phyloP scores from a whole-genome alignment of 176 grass and related monocot genomes.

The Eleusine indica region DNA sequence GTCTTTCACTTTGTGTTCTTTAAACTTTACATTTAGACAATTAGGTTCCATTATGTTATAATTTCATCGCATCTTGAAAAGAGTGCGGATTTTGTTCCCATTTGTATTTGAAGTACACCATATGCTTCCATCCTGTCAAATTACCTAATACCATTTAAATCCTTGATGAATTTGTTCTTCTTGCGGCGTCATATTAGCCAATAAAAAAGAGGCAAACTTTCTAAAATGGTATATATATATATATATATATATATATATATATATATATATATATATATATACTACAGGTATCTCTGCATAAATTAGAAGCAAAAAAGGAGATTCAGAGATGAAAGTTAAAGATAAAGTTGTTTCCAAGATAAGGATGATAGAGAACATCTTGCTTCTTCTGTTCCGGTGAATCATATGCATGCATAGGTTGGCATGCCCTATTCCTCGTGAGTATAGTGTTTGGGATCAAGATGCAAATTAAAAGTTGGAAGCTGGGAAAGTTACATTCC shows the following conservation, averaged over 20 bases:
- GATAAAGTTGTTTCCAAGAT: neutral
- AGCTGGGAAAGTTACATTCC: neutral
- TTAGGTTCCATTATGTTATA: neutral
- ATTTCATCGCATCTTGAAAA: neutral
- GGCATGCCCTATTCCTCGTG: neutral
- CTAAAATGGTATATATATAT: neutral
- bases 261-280: too few relatives aligned
- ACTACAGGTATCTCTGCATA: neutral
- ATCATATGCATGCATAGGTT: neutral
- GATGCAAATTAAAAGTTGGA: constrained; percentile 1
- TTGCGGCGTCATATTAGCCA: neutral
- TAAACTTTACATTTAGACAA: neutral
- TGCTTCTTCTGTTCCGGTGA: neutral
- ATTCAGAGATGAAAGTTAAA: neutral
- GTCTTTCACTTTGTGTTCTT: neutral
- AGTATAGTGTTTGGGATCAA: neutral
- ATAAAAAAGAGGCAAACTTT: neutral
- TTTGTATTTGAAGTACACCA: neutral
- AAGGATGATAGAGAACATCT: neutral
- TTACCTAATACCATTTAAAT: neutral
- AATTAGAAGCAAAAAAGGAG: neutral
- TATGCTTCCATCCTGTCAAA: neutral
- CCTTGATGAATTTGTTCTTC: neutral
- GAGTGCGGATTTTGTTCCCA: neutral
- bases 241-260: too few relatives aligned